Base-by-base conservation (phyloP, 441 rosid genomes). In the Capsella rubella region DNA sequence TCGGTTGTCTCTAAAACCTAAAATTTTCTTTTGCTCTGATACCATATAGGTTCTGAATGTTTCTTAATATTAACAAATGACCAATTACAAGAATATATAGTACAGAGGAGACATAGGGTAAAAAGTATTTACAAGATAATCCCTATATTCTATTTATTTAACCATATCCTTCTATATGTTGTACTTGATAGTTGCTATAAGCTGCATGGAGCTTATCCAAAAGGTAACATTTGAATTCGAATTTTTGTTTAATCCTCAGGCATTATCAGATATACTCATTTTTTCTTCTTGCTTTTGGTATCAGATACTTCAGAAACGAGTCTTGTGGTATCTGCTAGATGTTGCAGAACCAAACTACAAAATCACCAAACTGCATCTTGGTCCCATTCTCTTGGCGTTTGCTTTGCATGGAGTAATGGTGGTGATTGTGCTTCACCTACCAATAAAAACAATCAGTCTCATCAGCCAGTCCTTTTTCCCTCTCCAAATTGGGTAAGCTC, bases 391-490 rank as follows among this genome's bases (percentile, higher is more conserved):
- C 51, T 69, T 69, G 65, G 70, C 35, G 34, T 55, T 69, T 37
- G 79, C 74, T 54, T 53, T 32, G 18, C 70, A 75, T 18, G 79
- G 58, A 35, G 42, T 15, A 4, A 9, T 75, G 42, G 4, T 69
- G 64, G 70, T 75, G 74, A 25, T 62, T 69, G n/a, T 62, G 64
- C 13, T 75, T 35, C 45, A 75, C 79, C 35, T 75, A 8, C 79
- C 74, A 15, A 45, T 75, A 1, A 68, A 47, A 54, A 49, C 64
- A 45, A 69, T 75, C 4, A 45, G 52, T 6, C 35, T 75, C 9
- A 53, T 75, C 58, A 68, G 58, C 69, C 70, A 39, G n/a, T 75
- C 79, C 5, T 69, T 75, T 54, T 75, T 61, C 59, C 79, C 74
- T 54, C 64, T 75, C 18, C 5, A 62, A 28, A 54, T 62, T n/a